Conservation (phyloP, 2,329 filamentous ascomycete species). For the Cladosporium austrohemisphaericum region DNA sequence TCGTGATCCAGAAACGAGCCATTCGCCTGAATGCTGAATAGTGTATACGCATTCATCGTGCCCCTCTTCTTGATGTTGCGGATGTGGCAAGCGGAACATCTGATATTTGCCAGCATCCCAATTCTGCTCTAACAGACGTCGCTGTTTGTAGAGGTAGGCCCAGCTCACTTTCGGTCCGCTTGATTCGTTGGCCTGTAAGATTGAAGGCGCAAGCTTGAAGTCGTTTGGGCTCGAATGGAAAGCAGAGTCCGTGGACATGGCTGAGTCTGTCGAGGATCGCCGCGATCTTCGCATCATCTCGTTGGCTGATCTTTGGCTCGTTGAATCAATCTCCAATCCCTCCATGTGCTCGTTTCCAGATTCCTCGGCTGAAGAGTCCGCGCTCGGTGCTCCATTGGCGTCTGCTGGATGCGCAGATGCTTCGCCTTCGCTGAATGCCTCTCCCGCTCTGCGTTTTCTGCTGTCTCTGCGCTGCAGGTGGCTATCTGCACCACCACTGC, state of each 20-base stretch:
- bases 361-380: constrained; percentile 12
- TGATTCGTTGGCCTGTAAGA: constrained; percentile 1
- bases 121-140: constrained; percentile 79
- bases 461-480: constrained; percentile 23
- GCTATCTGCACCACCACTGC: constrained; percentile 22
- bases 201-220: constrained; percentile 10
- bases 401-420: constrained; percentile 13
- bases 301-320: not conserved
- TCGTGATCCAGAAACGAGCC: constrained; percentile 87
- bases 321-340: constrained; percentile 5
- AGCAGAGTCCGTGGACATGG: constrained; percentile 12
- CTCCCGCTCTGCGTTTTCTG: constrained; percentile 30
- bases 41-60: constrained; percentile 94
- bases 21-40: constrained; percentile 80
- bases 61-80: constrained; percentile 71
- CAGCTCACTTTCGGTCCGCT: constrained; percentile 69
- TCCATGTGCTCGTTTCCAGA: constrained; percentile 15
- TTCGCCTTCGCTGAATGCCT: constrained; percentile 33
- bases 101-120: constrained; percentile 79
- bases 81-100: constrained; percentile 89
- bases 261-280: constrained; percentile 12
- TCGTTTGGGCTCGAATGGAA: constrained; percentile 2
- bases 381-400: constrained; percentile 12
- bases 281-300: not conserved
- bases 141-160: constrained; percentile 89